Conservation (phyloP, 257 asterid genomes). For the Forsythia viridissima region DNA sequence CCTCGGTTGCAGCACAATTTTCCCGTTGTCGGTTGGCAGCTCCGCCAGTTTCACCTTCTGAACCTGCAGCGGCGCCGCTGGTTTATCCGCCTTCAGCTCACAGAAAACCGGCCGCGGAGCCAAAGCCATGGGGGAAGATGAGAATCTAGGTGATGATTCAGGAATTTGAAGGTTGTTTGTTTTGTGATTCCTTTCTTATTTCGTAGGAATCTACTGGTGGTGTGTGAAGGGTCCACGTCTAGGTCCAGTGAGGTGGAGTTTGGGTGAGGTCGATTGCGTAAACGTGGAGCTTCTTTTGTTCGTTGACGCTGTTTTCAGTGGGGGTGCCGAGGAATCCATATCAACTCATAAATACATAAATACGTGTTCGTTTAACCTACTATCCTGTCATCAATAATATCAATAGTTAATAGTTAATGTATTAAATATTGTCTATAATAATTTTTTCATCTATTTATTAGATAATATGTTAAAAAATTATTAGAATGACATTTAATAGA, state of each 20-base stretch:
- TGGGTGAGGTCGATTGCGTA: not conserved
- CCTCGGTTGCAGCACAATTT: constrained; percentile 85
- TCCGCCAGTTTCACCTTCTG: constrained; percentile 44
- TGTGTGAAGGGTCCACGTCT: constrained; percentile 52
- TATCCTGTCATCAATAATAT: too few species aligned
- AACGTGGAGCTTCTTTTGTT: constrained; percentile 54
- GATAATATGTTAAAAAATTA: too few species aligned
- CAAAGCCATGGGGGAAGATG: constrained; percentile 49
- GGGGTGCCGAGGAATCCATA: not conserved
- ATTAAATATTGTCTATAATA: too few species aligned
- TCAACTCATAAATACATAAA: too few species aligned
- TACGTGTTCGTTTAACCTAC: too few species aligned
- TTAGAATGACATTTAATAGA: too few species aligned
- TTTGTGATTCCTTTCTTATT: not conserved
- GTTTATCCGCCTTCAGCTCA: constrained; percentile 35
- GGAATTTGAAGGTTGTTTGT: not conserved
- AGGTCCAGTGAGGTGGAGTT: constrained; percentile 20
- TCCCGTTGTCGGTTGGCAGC: constrained; percentile 32
- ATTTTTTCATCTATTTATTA: too few species aligned
- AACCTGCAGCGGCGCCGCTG: constrained; percentile 28
- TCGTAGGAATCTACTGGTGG: constrained; percentile 33
- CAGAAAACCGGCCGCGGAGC: constrained; percentile 49
- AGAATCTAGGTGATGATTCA: constrained; percentile 18
- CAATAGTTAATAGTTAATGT: too few species aligned
- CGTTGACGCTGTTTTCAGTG: constrained; percentile 45